A percentile compares a stretch with the other conserved stretches of the same genome.
phyloP scores from a whole-genome alignment of 2,329 filamentous ascomycete species.

The Monosporascus ibericus region DNA sequence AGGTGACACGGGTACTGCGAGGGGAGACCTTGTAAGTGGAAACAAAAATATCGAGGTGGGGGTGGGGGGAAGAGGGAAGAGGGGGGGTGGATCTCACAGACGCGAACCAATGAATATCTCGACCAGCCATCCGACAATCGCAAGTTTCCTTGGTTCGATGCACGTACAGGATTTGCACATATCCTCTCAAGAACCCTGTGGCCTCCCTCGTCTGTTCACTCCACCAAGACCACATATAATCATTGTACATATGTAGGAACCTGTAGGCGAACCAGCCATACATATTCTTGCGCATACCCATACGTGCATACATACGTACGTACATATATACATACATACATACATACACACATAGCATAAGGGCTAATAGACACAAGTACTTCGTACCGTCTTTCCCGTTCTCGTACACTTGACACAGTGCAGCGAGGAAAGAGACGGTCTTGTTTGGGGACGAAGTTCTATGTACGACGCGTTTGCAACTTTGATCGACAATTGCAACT shows the following conservation, averaged over 20 bases:
- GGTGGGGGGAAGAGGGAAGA: too few relatives aligned
- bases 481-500: too few relatives aligned
- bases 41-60: conserved; percentile 8
- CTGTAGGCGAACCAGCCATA: background rate
- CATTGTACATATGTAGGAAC: conserved; percentile 3
- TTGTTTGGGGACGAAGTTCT: too few relatives aligned
- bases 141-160: conserved; percentile 12
- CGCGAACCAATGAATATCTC: conserved; percentile 16
- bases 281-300: background rate
- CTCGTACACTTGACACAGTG: too few relatives aligned
- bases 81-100: conserved; percentile 12
- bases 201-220: background rate
- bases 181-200: conserved; percentile 9
- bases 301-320: background rate
- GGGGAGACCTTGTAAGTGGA: background rate
- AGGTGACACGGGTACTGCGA: too few relatives aligned
- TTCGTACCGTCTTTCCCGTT: background rate
- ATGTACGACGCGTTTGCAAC: too few relatives aligned
- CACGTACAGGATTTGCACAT: conserved; percentile 6
- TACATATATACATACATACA: too few relatives aligned
- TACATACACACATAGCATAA: background rate
- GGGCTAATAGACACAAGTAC: background rate
- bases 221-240: conserved; percentile 8
- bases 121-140: conserved; percentile 22
- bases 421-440: too few relatives aligned